Evolutionary conservation across 768 basidiomycete species (phyloP), one percentile per base, ranked within the genome.

Genomic region (Astraeus odoratus): DNA sequence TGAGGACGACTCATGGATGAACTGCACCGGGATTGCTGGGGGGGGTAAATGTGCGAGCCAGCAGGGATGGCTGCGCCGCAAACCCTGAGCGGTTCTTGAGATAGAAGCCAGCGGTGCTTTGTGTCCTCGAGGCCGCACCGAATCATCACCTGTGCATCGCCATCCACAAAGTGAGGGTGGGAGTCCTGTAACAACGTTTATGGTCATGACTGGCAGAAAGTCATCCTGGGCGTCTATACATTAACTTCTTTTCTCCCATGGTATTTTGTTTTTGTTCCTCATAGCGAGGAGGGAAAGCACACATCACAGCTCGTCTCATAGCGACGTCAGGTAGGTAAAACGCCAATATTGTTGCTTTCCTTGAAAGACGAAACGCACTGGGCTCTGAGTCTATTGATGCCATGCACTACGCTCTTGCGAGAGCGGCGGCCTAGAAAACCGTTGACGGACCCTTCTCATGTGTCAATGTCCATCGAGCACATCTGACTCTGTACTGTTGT

Each of bases 361-460:
- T n/a, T n/a, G 23, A 35, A 50, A 36, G 76, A 78, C 70, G 76
- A 77, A 75, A 67, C 67, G 77, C 76, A 77, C 76, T 78, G 77
- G 76, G 76, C 77, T 78, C 76, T 77, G 76, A 77, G 24, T 31
- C 43, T 3, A 24, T 50, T 62, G 76, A 72, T 74, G 77, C 61
- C 41, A 71, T 66, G 77, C 77, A 75, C 56, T 69, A 76, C 73
- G 69, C 68, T 71, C 66, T 50, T 52, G 39, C 16, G 25, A 48
- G 67, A 61, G 72, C 65, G 71, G 76, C 77, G 75, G 77, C 76
- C 67, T 78, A 79, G 76, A 78, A 78, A 78, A 67, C 77, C 76
- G 77, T 77, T 66, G 49, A 72, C 77, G 75, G 77, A 79, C 54
- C 46, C 43, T 51, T 61, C 44, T 46, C 4, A n/a, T n/a, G n/a